Evolutionary conservation across 371 early-diverging fungal genomes (phyloP).

Genomic region (Lichtheimia hyalospora): DNA sequence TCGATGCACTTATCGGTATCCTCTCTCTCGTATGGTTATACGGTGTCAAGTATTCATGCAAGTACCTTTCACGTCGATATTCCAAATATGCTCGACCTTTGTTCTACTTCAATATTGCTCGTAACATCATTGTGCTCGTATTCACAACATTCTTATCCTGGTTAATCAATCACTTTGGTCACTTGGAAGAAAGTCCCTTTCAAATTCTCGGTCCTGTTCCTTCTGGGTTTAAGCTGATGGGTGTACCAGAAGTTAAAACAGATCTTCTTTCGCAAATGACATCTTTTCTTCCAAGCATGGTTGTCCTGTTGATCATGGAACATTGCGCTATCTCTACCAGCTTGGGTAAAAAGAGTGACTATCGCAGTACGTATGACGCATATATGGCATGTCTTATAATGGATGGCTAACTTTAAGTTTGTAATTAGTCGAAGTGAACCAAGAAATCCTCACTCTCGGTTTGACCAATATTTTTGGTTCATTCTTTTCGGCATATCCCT

Average conservation of each 20-base stretch:
- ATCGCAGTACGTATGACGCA: conserved; percentile 29
- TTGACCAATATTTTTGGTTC: conserved; percentile 74
- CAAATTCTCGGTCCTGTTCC: conserved; percentile 71
- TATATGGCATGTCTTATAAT: neutral
- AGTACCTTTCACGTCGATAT: conserved; percentile 35
- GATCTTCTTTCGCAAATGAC: conserved; percentile 44
- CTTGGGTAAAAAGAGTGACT: conserved; percentile 68
- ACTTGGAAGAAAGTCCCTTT: conserved; percentile 39
- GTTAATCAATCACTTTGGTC: conserved; percentile 51
- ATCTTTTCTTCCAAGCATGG: conserved; percentile 60
- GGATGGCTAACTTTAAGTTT: conserved; percentile 1
- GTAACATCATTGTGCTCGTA: conserved; percentile 76
- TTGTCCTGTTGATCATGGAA: conserved; percentile 81
- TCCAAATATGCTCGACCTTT: conserved; percentile 34
- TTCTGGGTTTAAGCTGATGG: conserved; percentile 65
- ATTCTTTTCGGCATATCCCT: conserved; percentile 82
- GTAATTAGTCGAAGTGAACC: conserved; percentile 58
- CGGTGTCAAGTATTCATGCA: conserved; percentile 31
- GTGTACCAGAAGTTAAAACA: conserved; percentile 48
- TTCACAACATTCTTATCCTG: conserved; percentile 74
- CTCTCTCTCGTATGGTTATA: conserved; percentile 53
- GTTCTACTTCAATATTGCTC: conserved; percentile 57
- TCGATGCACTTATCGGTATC: conserved; percentile 65
- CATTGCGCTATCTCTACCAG: conserved; percentile 84
- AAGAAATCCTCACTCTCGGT: conserved; percentile 85